These are phyloP conservation scores for Chalciporus chontae DNA, from an alignment of 768 basidiomycete genomes.

Conservation along the genomic window DNA sequence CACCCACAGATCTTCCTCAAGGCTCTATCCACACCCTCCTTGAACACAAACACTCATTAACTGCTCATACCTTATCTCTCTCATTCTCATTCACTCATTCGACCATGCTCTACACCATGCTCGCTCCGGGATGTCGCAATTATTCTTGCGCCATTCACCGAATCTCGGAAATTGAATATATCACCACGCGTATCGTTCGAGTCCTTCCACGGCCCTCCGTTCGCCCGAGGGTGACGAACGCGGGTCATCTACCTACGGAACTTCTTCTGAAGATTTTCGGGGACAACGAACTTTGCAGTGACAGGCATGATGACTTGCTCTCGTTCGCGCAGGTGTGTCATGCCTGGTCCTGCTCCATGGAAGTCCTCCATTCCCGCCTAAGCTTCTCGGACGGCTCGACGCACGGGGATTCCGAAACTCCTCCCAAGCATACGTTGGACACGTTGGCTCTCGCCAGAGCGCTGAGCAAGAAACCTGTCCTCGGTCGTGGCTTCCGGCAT, in stretches of 20 bases:
- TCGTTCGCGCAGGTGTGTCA: constrained; percentile 26
- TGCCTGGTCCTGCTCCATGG: constrained; percentile 24
- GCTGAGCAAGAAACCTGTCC: constrained; percentile 10
- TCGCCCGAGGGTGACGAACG: constrained; percentile 3
- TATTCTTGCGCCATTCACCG: constrained; percentile 5
- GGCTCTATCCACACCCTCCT: constrained; percentile 9
- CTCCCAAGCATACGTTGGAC: constrained; percentile 5
- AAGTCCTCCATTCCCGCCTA: constrained; percentile 12
- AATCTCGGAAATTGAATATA: constrained; percentile 10
- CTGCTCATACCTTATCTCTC: constrained; percentile 14
- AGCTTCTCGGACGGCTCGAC: constrained; percentile 14
- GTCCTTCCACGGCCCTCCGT: constrained; percentile 8
- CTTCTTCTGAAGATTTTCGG: constrained; percentile 20
- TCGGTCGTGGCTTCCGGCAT: constrained; percentile 10
- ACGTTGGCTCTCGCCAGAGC: constrained; percentile 17
- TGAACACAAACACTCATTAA: constrained; percentile 14
- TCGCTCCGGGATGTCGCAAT: not conserved
- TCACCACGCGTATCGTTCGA: constrained; percentile 21
- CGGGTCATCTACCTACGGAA: constrained; percentile 18
- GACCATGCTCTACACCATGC: constrained; percentile 14
- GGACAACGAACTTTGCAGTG: constrained; percentile 15
- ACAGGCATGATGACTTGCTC: constrained; percentile 20
- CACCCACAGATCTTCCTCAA: constrained; percentile 7
- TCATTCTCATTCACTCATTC: constrained; percentile 24
- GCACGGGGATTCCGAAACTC: not conserved